phyloP scores from a whole-genome alignment of 2,329 filamentous ascomycete species.

The Cordyceps cicadae region DNA sequence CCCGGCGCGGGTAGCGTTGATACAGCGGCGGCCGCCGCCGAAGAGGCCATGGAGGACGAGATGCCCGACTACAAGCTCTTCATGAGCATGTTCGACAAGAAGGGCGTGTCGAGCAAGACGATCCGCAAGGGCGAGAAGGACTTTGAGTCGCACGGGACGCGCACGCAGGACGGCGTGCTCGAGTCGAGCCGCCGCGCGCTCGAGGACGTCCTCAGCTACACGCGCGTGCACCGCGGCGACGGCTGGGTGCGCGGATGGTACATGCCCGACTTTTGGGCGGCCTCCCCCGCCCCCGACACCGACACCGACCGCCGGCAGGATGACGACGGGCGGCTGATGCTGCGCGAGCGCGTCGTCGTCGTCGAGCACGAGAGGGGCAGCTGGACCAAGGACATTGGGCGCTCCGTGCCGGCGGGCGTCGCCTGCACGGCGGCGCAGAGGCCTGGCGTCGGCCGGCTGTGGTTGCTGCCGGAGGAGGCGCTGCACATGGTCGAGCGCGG shows the following conservation, averaged over 20 bases:
- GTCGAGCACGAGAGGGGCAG: conserved; percentile 65
- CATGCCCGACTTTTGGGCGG: conserved; percentile 50
- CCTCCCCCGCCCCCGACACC: too few relatives aligned
- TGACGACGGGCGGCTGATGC: conserved; percentile 22
- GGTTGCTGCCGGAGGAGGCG: conserved; percentile 87
- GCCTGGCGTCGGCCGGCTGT: conserved; percentile 55
- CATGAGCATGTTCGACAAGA: conserved; percentile 42
- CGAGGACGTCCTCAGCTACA: conserved; percentile 75
- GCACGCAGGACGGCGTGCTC: conserved; percentile 68
- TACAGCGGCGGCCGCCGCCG: conserved; percentile 25
- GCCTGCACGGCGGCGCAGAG: conserved; percentile 36
- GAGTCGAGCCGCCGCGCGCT: conserved; percentile 78
- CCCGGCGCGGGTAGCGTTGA: conserved; percentile 18
- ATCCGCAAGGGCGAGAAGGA: conserved; percentile 95
- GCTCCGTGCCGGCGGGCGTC: conserved; percentile 40
- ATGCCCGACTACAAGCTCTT: conserved; percentile 80
- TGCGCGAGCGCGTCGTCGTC: conserved; percentile 49
- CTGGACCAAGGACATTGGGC: conserved; percentile 70
- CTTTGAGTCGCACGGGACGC: conserved; percentile 87
- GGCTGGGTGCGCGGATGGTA: conserved; percentile 64
- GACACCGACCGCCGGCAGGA: neutral
- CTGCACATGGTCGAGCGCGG: conserved; percentile 84
- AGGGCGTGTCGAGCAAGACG: conserved; percentile 48
- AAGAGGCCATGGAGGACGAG: conserved; percentile 66
- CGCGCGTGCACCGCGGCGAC: conserved; percentile 63